Percentiles rank a stretch among this genome's conserved stretches.
These are phyloP conservation scores for Ampelomyces quisqualis DNA, from an alignment of 2,329 filamentous ascomycete species.

Conservation along the genomic window DNA sequence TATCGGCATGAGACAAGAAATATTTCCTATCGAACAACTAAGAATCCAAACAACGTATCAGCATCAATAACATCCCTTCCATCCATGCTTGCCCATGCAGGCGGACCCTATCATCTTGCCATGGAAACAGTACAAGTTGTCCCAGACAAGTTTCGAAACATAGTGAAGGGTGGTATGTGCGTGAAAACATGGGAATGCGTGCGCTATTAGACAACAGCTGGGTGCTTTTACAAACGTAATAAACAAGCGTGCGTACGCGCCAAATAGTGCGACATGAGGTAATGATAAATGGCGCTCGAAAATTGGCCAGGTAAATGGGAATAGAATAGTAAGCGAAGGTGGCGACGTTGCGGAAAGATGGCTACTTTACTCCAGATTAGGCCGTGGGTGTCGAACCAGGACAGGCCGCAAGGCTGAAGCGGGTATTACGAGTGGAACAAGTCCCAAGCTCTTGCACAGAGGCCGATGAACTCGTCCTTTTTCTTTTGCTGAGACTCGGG, in stretches of 20 bases:
- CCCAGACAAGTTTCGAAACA: too few relatives aligned
- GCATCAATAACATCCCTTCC: conserved; percentile 5
- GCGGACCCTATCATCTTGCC: background rate
- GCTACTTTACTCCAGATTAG: conserved; percentile 24
- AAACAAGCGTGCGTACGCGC: conserved; percentile 3
- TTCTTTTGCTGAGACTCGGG: conserved; percentile 81
- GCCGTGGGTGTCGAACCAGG: conserved; percentile 18
- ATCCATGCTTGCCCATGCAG: background rate
- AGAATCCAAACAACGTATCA: conserved; percentile 11
- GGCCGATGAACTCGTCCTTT: conserved; percentile 84
- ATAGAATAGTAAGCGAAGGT: conserved; percentile 25
- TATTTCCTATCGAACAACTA: conserved; percentile 12
- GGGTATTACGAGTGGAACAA: conserved; percentile 77
- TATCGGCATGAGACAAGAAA: conserved; percentile 15
- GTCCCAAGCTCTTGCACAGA: conserved; percentile 93
- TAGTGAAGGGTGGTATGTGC: conserved; percentile 8
- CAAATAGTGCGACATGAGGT: conserved; percentile 15
- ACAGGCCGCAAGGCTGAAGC: conserved; percentile 12
- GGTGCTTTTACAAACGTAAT: conserved; percentile 26
- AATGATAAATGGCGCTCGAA: conserved; percentile 14
- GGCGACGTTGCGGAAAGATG: conserved; percentile 14
- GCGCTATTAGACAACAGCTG: conserved; percentile 26
- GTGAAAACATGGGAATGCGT: conserved; percentile 22
- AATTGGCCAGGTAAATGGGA: conserved; percentile 15
- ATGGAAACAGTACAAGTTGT: too few relatives aligned